Percentiles rank a stretch among this genome's conserved stretches.
Evolutionary conservation across 495 filamentous ascomycete genomes (phyloP).

Genomic region (Pyrenopolyporus hunteri): DNA sequence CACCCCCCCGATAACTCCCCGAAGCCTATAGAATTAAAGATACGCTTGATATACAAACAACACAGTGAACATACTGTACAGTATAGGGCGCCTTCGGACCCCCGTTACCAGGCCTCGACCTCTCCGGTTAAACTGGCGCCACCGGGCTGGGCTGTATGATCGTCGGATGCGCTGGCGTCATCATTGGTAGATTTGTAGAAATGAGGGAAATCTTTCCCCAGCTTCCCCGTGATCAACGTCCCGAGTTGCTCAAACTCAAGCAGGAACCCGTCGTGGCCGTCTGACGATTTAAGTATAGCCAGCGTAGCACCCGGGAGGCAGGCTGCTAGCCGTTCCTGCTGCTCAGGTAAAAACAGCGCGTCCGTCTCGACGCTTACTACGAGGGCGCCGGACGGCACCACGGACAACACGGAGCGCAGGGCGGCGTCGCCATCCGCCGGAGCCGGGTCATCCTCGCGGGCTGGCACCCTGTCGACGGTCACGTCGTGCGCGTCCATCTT

Average conservation of each 20-base stretch:
- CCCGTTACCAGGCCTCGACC: slow-evolving; percentile 30
- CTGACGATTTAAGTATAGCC: slow-evolving; percentile 34
- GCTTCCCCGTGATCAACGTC: slow-evolving; percentile 34
- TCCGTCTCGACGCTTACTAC: slow-evolving; percentile 48
- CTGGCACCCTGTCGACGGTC: slow-evolving; percentile 26
- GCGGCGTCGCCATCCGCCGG: slow-evolving; percentile 2
- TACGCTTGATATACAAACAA: slow-evolving; percentile 12
- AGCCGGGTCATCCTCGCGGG: neutral
- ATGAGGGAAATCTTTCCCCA: slow-evolving; percentile 35
- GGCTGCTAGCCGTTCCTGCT: slow-evolving; percentile 41
- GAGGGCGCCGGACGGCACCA: slow-evolving; percentile 35
- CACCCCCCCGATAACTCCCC: slow-evolving; percentile 1
- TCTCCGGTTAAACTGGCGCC: slow-evolving; percentile 32
- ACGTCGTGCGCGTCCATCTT: slow-evolving; percentile 52
- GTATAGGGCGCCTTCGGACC: neutral
- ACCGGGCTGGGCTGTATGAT: slow-evolving; percentile 29
- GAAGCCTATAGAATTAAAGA: slow-evolving; percentile 3
- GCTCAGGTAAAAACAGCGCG: slow-evolving; percentile 43
- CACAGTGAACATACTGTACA: slow-evolving; percentile 1
- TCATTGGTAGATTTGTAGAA: slow-evolving; percentile 30
- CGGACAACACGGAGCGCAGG: slow-evolving; percentile 30
- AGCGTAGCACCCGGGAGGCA: slow-evolving; percentile 42
- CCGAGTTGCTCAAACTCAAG: slow-evolving; percentile 45
- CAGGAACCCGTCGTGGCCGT: slow-evolving; percentile 49
- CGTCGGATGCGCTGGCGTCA: neutral